Evolutionary conservation across 2,329 filamentous ascomycete genomes (phyloP), one percentile per base, ranked within the genome.

Genomic region (Xylariaceae sp.): DNA sequence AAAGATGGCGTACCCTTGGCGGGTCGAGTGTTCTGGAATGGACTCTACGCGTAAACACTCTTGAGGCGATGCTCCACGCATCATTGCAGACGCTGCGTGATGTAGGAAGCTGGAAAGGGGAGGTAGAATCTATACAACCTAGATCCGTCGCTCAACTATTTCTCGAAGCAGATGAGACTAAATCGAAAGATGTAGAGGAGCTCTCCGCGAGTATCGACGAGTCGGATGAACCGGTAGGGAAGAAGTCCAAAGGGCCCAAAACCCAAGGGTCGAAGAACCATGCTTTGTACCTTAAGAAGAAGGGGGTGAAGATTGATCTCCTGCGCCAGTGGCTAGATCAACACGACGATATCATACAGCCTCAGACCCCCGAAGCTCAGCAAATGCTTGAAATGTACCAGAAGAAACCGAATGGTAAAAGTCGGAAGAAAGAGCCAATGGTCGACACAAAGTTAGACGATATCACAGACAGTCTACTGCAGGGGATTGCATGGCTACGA

Each of bases 11-110:
- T 2, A 85, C 83, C 2, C 79, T 77, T n/a, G 81, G 87, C 9
- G 77, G 73, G 0, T 72, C 81, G 0, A 79, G 83, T 0, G 83
- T 95, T 1, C 81, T 85, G 54, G 89, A 95, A 69, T 95, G 90
- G 90, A 93, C 89, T 3, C 67, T 94, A 39, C 77, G 89, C 1
- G 89, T 95, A 9, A 93, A 93, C 59, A 86, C 88, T 62, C 79
- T 95, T 18, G 90, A 95, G 68, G 83, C 84, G 4, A 94, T 94
- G 84, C 71, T 95, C 0, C 88, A 91, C 74, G 86, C 87, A 9
- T 77, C 84, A 12, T 68, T 93, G 36, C 75, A 78, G 46, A 80
- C 84, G 0, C 63, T 89, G 44, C 70, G 70, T 42, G 66, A 71
- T 16, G 68, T 78, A 45, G 71, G 71, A 1, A 51, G 66, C 2